phyloP scores from a whole-genome alignment of 2,329 filamentous ascomycete genomes.

The Dothistroma septosporum region DNA sequence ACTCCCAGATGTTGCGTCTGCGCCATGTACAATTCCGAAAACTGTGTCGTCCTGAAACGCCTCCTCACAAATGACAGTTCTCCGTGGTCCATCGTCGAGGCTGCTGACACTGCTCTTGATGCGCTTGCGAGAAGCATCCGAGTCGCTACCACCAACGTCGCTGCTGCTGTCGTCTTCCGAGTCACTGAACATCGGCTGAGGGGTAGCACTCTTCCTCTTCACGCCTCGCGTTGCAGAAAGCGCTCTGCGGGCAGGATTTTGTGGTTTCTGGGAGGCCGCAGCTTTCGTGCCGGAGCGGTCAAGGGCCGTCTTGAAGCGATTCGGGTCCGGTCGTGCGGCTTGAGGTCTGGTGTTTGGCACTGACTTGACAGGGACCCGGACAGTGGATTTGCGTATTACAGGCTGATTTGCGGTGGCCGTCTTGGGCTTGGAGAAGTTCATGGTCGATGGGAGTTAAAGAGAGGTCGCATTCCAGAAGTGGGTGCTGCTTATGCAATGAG shows the following conservation, averaged over 20 bases:
- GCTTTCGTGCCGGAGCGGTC: constrained; percentile 18
- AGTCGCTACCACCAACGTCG: constrained; percentile 30
- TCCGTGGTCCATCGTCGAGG: constrained; percentile 27
- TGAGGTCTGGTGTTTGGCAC: constrained; percentile 11
- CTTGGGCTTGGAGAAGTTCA: constrained; percentile 27
- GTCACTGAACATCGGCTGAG: constrained; percentile 35
- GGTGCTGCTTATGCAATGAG: neutral
- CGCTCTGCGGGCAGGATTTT: constrained; percentile 21
- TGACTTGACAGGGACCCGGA: constrained; percentile 23
- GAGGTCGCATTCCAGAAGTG: neutral
- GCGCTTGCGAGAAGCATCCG: constrained; percentile 35
- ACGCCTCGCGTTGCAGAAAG: constrained; percentile 25
- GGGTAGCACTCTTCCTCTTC: constrained; percentile 36
- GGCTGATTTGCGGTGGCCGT: constrained; percentile 19
- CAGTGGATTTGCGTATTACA: constrained; percentile 25
- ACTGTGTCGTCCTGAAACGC: constrained; percentile 26
- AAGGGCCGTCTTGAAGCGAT: constrained; percentile 24
- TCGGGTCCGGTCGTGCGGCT: constrained; percentile 18
- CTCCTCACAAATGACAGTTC: constrained; percentile 20
- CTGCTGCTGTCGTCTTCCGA: constrained; percentile 32
- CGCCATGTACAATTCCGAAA: constrained; percentile 39
- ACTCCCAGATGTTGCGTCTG: constrained; percentile 40
- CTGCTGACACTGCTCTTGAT: constrained; percentile 36
- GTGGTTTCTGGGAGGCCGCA: constrained; percentile 14
- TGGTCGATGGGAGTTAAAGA: constrained; percentile 11